These are phyloP conservation scores for Mortierella polycephala DNA, from an alignment of 371 early-diverging fungal genomes.

Conservation along the genomic window DNA sequence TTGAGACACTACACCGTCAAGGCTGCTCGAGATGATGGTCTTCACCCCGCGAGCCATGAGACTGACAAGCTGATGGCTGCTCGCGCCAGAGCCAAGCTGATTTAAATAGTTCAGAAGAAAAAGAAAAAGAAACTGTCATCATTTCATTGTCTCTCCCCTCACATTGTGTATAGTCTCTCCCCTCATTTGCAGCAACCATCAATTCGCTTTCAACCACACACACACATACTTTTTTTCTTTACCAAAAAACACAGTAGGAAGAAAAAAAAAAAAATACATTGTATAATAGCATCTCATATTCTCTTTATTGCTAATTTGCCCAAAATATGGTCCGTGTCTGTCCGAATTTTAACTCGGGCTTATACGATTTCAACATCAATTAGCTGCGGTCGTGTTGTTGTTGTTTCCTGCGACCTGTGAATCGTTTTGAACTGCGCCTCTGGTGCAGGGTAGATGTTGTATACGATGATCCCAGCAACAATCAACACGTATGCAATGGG, in stretches of 20 bases:
- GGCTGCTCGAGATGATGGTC: slow-evolving; percentile 17
- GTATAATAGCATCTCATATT: background rate
- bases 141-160: background rate
- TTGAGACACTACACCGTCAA: slow-evolving; percentile 46
- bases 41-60: slow-evolving; percentile 27
- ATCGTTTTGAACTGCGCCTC: slow-evolving; percentile 29
- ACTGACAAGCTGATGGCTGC: slow-evolving; percentile 19
- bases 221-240: too few relatives aligned
- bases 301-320: too few relatives aligned
- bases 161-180: background rate
- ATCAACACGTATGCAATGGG: slow-evolving; percentile 71
- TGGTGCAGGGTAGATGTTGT: slow-evolving; percentile 64
- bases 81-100: slow-evolving; percentile 15
- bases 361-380: too few relatives aligned
- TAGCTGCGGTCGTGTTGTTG: background rate
- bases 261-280: too few relatives aligned
- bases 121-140: background rate
- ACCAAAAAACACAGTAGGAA: too few relatives aligned
- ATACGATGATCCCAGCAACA: slow-evolving; percentile 68
- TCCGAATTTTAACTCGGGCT: background rate
- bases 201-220: too few relatives aligned
- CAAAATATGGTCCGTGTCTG: too few relatives aligned
- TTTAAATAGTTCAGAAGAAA: background rate
- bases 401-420: background rate
- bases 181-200: background rate